These are phyloP conservation scores for Colletotrichum aenigma DNA, from an alignment of 2,329 filamentous ascomycete genomes.

Conservation along the genomic window DNA sequence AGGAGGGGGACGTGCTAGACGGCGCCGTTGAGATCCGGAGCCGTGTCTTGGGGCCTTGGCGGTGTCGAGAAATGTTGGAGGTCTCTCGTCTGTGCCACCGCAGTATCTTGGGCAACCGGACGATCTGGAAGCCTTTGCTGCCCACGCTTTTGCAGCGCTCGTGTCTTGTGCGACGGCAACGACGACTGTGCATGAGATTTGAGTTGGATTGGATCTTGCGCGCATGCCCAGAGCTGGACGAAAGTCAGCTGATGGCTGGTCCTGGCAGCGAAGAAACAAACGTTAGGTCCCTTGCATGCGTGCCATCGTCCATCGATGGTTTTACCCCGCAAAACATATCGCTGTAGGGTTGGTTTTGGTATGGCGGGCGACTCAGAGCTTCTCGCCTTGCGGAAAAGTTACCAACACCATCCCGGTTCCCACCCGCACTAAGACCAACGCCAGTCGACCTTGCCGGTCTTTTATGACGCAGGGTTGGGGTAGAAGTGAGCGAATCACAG, in stretches of 20 bases:
- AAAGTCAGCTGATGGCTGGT: neutral
- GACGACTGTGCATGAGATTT: neutral
- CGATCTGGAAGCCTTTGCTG: neutral
- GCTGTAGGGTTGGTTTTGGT: neutral
- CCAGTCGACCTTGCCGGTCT: constrained; percentile 3
- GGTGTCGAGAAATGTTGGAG: neutral
- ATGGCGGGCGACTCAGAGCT: constrained; percentile 9
- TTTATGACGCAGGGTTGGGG: constrained; percentile 15
- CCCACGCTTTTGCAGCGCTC: neutral
- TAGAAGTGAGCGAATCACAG: constrained; percentile 3
- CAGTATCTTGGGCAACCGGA: constrained; percentile 15
- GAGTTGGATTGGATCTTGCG: neutral
- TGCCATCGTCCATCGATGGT: neutral
- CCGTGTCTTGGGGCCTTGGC: constrained; percentile 20
- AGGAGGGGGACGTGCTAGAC: constrained; percentile 9
- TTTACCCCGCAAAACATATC: constrained; percentile 17
- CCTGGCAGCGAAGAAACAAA: neutral
- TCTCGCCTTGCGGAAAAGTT: neutral
- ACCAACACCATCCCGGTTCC: constrained; percentile 3
- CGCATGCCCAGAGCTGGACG: neutral
- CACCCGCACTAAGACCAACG: constrained; percentile 8
- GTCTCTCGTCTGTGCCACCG: neutral
- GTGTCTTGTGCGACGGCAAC: neutral
- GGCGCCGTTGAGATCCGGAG: constrained; percentile 18
- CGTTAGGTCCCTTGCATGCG: constrained; percentile 1